A percentile compares a stretch with the other conserved stretches of the same genome.
Conservation (phyloP, 2,329 filamentous ascomycete species). For the Amphichorda felina region DNA sequence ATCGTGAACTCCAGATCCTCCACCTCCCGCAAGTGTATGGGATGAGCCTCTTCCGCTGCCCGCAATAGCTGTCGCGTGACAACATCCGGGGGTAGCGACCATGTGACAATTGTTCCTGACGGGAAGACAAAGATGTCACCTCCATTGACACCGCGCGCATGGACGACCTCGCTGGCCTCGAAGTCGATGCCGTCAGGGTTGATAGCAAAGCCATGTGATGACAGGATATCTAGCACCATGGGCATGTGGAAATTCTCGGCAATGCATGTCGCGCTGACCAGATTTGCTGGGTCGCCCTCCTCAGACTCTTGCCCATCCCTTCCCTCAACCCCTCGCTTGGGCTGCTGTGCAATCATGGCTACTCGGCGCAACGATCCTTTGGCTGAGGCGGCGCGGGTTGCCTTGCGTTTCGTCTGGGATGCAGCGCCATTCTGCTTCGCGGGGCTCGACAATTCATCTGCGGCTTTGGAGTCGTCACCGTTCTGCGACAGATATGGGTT, state of each 20-base stretch:
- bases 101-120: slow-evolving; percentile 85
- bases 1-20: slow-evolving; percentile 84
- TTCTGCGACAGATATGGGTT: slow-evolving; percentile 40
- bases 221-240: slow-evolving; percentile 42
- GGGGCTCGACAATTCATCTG: slow-evolving; percentile 10
- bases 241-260: slow-evolving; percentile 55
- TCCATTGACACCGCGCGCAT: slow-evolving; percentile 47
- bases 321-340: slow-evolving; percentile 22
- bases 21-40: slow-evolving; percentile 58
- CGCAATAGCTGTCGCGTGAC: slow-evolving; percentile 63
- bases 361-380: slow-evolving; percentile 75
- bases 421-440: not conserved
- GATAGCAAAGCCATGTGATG: slow-evolving; percentile 46
- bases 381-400: slow-evolving; percentile 29
- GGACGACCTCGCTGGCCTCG: slow-evolving; percentile 49
- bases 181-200: slow-evolving; percentile 51
- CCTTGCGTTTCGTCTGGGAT: slow-evolving; percentile 29
- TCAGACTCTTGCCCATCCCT: slow-evolving; percentile 8
- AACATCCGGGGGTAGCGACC: slow-evolving; percentile 71
- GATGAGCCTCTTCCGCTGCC: slow-evolving; percentile 65
- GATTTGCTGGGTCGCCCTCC: slow-evolving; percentile 23
- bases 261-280: slow-evolving; percentile 48
- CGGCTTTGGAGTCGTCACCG: slow-evolving; percentile 7
- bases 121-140: slow-evolving; percentile 95
- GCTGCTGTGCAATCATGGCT: slow-evolving; percentile 69